Evolutionary conservation across 2,329 filamentous ascomycete genomes (phyloP).

Genomic region (Aspergillus versicolor): DNA sequence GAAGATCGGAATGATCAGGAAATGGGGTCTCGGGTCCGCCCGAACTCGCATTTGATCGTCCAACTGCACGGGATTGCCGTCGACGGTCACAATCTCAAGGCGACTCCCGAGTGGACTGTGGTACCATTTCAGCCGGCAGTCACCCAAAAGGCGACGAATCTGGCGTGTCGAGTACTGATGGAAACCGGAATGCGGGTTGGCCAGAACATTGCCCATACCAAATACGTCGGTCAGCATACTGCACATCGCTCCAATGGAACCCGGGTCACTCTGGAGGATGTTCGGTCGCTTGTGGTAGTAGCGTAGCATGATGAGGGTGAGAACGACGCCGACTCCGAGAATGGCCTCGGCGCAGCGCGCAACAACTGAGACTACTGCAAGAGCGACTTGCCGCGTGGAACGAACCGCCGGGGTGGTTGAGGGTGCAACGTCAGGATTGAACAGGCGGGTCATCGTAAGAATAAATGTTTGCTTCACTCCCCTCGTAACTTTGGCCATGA

Average conservation of each 20-base stretch:
- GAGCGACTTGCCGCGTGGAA: constrained; percentile 27
- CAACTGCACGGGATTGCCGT: constrained; percentile 28
- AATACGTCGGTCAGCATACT: constrained; percentile 34
- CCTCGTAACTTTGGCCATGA: constrained; percentile 25
- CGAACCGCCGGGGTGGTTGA: constrained; percentile 22
- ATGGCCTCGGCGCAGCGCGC: constrained; percentile 31
- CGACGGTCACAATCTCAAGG: constrained; percentile 30
- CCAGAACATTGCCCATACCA: constrained; percentile 28
- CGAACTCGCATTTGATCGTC: constrained; percentile 24
- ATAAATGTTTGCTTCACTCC: constrained; percentile 64
- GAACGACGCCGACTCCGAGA: constrained; percentile 22
- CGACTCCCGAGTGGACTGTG: constrained; percentile 25
- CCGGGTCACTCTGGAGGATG: constrained; percentile 33
- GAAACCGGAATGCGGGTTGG: constrained; percentile 26
- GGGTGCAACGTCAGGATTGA: constrained; percentile 28
- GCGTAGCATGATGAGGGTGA: constrained; percentile 27
- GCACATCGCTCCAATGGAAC: constrained; percentile 36
- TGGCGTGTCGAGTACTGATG: constrained; percentile 36
- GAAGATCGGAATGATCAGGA: constrained; percentile 34
- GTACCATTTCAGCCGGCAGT: constrained; percentile 31
- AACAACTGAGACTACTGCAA: constrained; percentile 29
- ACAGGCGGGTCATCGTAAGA: constrained; percentile 31
- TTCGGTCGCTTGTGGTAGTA: constrained; percentile 29
- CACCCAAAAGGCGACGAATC: constrained; percentile 29
- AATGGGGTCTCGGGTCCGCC: constrained; percentile 34